Conservation (phyloP, 2,329 filamentous ascomycete species). For the Stachybotrys echinatus region DNA sequence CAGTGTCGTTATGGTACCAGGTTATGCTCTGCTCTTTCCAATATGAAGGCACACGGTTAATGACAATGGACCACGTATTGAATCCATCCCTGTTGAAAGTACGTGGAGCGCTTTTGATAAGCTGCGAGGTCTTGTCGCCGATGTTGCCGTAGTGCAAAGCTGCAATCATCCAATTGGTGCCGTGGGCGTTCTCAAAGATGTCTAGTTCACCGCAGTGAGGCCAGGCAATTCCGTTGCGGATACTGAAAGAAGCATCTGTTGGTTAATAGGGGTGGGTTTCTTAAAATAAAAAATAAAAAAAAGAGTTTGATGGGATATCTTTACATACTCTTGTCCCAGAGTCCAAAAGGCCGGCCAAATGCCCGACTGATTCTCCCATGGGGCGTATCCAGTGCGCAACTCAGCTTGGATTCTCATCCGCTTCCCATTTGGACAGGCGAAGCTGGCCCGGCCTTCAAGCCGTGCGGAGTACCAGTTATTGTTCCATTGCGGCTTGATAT, state of each 20-base stretch:
- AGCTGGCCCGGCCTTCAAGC: not conserved
- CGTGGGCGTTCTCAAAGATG: not conserved
- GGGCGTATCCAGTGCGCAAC: not conserved
- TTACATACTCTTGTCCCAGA: not conserved
- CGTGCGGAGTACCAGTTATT: slow-evolving; percentile 1
- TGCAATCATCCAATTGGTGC: not conserved
- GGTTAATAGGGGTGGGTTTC: too few species aligned
- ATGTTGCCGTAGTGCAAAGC: not conserved
- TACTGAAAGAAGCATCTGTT: too few species aligned
- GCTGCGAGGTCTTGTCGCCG: not conserved
- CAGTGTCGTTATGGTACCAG: not conserved
- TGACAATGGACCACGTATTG: not conserved
- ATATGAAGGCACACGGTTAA: not conserved
- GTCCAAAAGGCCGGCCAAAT: not conserved
- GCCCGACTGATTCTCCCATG: not conserved
- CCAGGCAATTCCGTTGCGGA: not conserved
- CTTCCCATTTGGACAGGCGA: not conserved
- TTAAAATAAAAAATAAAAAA: too few species aligned
- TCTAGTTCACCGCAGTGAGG: not conserved
- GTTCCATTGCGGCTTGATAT: not conserved
- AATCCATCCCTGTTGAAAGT: not conserved
- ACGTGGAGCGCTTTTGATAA: not conserved
- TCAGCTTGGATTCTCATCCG: not conserved
- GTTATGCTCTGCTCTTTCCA: not conserved
- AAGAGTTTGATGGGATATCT: too few species aligned